These are phyloP conservation scores for Verticillium dahliae DNA, from an alignment of 2,329 filamentous ascomycete genomes.

Conservation along the genomic window DNA sequence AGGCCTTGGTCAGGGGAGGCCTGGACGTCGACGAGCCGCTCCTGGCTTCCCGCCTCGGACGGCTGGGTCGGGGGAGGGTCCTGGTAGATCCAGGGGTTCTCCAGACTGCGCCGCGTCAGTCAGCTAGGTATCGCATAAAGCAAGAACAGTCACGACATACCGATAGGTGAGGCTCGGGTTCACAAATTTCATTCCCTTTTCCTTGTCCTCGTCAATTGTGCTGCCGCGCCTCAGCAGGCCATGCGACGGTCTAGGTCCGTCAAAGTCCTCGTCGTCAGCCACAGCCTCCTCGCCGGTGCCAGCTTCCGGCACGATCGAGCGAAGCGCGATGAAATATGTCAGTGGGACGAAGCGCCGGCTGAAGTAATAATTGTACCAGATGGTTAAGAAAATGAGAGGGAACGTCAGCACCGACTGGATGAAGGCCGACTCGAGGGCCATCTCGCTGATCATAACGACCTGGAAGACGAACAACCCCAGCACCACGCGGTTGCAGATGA, in stretches of 20 bases:
- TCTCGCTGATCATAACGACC: slow-evolving; percentile 79
- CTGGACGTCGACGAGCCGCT: slow-evolving; percentile 6
- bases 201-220: slow-evolving; percentile 66
- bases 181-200: slow-evolving; percentile 64
- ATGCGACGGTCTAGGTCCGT: slow-evolving; percentile 27
- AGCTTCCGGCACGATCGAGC: slow-evolving; percentile 58
- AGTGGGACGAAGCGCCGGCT: slow-evolving; percentile 76
- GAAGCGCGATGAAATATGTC: slow-evolving; percentile 85
- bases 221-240: slow-evolving; percentile 45
- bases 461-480: slow-evolving; percentile 85
- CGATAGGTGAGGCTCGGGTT: slow-evolving; percentile 68
- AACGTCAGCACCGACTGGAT: slow-evolving; percentile 65
- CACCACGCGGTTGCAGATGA: slow-evolving; percentile 90
- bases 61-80: slow-evolving; percentile 38
- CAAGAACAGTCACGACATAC: slow-evolving; percentile 36
- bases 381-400: slow-evolving; percentile 70
- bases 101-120: slow-evolving; percentile 39
- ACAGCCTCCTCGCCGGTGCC: slow-evolving; percentile 35
- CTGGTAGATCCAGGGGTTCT: slow-evolving; percentile 62
- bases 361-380: slow-evolving; percentile 88
- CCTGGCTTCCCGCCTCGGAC: slow-evolving; percentile 6
- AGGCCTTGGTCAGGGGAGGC: neutral
- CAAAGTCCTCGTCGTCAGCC: slow-evolving; percentile 28
- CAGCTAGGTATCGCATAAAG: slow-evolving; percentile 1
- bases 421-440: slow-evolving; percentile 69